A percentile compares a stretch with the other conserved stretches of the same genome.
These are phyloP conservation scores for Suhomyces yuchorum DNA, from an alignment of 1,139 yeast genomes.

Conservation along the genomic window DNA sequence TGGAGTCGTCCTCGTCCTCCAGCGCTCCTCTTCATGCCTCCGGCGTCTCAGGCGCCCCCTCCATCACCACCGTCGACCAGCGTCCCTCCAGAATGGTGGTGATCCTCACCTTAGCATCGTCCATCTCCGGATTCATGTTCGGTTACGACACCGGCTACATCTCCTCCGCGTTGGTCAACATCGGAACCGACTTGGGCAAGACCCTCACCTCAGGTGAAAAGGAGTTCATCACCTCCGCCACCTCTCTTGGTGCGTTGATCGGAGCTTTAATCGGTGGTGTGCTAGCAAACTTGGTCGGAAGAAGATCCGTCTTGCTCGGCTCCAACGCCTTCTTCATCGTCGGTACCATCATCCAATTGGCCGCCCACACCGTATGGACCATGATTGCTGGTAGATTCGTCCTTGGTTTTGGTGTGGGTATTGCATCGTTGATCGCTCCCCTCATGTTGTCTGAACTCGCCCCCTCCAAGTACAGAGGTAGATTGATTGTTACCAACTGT, in stretches of 20 bases:
- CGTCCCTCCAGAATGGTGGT: slow-evolving; percentile 67
- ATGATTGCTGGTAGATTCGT: slow-evolving; percentile 90
- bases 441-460: slow-evolving; percentile 89
- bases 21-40: slow-evolving; percentile 2
- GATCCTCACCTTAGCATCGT: slow-evolving; percentile 72
- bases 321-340: slow-evolving; percentile 78
- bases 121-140: slow-evolving; percentile 93
- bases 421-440: slow-evolving; percentile 90
- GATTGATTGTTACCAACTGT: slow-evolving; percentile 70
- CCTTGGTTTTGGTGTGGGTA: slow-evolving; percentile 96
- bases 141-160: slow-evolving; percentile 97
- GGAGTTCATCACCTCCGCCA: slow-evolving; percentile 92
- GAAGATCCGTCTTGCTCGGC: slow-evolving; percentile 76
- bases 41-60: not conserved
- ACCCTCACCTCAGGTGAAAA: slow-evolving; percentile 70
- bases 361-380: slow-evolving; percentile 79
- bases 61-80: slow-evolving; percentile 22
- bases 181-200: slow-evolving; percentile 68
- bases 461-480: slow-evolving; percentile 88
- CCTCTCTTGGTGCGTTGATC: slow-evolving; percentile 86
- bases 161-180: slow-evolving; percentile 84
- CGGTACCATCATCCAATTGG: slow-evolving; percentile 84
- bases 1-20: slow-evolving; percentile 12
- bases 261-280: slow-evolving; percentile 79
- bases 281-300: slow-evolving; percentile 77